Conservation (phyloP, 179 eudicot species). For the Silene vulgaris region DNA sequence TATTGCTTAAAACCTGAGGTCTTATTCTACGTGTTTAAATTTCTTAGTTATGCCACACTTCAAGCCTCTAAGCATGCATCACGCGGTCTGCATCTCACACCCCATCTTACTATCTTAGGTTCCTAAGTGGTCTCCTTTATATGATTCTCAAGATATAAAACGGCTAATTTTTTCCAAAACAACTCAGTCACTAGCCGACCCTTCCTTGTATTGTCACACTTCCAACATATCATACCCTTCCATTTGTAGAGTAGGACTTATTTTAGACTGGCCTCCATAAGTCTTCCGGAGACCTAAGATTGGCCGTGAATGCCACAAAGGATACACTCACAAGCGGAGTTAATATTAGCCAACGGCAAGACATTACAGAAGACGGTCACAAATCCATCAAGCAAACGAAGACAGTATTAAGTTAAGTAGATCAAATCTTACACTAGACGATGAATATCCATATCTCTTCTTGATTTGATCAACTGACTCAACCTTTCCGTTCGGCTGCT, state of each 20-base stretch:
- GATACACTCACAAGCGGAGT: neutral
- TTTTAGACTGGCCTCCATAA: neutral
- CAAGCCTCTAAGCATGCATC: neutral
- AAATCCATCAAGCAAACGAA: neutral
- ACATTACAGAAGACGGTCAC: neutral
- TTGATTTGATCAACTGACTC: slow-evolving; percentile 84
- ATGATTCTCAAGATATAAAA: neutral
- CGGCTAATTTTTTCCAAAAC: neutral
- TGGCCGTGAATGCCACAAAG: neutral
- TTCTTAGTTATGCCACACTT: neutral
- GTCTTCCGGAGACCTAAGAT: neutral
- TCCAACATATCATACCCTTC: neutral
- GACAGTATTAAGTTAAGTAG: neutral
- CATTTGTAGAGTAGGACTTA: neutral
- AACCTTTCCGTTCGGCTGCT: slow-evolving; percentile 50
- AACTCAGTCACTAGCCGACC: neutral
- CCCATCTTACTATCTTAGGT: neutral
- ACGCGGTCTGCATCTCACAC: too few relatives aligned
- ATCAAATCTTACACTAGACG: slow-evolving; percentile 52
- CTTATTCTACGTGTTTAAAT: neutral
- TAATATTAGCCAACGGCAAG: neutral
- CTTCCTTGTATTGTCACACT: neutral
- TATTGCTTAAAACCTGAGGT: neutral
- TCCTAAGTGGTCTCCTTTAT: neutral
- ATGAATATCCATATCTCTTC: slow-evolving; percentile 75